A percentile compares a stretch with the other conserved stretches of the same genome.
Evolutionary conservation across 2,329 filamentous ascomycete species (phyloP).

Genomic region (Daldinia sp.): DNA sequence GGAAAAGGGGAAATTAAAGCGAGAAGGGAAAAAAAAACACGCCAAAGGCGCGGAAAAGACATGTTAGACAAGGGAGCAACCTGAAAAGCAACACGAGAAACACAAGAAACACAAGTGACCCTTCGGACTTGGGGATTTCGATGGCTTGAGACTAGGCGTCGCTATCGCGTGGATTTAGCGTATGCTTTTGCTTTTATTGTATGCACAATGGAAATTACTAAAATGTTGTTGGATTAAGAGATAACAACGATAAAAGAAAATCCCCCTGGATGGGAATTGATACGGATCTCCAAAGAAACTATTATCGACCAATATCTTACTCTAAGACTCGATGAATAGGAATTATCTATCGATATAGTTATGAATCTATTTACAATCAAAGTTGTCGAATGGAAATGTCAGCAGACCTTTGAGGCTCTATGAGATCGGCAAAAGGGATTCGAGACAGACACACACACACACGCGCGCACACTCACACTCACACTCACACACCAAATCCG

Average conservation of each 20-base stretch:
- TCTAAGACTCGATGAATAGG: not conserved
- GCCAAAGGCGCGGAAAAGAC: not conserved
- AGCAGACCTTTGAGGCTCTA: conserved; percentile 2
- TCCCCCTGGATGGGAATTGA: not conserved
- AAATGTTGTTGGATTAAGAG: conserved; percentile 3
- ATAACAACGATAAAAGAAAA: not conserved
- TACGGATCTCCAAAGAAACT: too few species aligned
- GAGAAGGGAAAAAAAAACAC: not conserved
- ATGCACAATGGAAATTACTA: conserved; percentile 28
- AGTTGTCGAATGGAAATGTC: not conserved
- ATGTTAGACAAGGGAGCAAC: not conserved
- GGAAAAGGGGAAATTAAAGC: not conserved
- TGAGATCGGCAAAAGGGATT: not conserved
- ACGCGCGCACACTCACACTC: too few species aligned
- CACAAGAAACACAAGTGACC: too few species aligned
- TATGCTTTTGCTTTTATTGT: conserved; percentile 15
- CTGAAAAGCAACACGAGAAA: too few species aligned
- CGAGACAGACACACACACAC: too few species aligned
- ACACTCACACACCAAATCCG: not conserved
- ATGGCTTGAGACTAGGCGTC: not conserved
- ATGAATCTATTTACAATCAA: conserved; percentile 2
- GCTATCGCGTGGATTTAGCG: not conserved
- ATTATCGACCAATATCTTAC: not conserved
- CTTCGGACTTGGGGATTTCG: not conserved
- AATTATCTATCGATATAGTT: not conserved